Base-by-base conservation (phyloP, 2,329 filamentous ascomycete species). In the Penicillium brevicompactum region DNA sequence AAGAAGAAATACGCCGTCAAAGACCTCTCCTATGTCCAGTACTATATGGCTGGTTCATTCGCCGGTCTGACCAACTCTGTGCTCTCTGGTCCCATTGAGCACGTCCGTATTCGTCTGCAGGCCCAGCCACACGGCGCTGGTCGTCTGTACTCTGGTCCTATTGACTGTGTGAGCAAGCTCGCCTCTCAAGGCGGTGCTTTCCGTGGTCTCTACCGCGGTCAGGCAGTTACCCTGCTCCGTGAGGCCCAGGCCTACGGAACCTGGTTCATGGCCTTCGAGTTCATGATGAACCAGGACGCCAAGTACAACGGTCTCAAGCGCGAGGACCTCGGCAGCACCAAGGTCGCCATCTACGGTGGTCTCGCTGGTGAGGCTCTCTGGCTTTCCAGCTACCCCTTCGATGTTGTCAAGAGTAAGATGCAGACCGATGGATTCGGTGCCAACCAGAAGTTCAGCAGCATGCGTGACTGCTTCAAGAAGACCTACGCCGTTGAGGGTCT, bases 381-480 rank as follows among this genome's bases (percentile, higher is more conserved):
- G 94, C 80, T 99, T 52, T 83, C 84, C 34, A 96, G 91, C 70
- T 99, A 99, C 77, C 94, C 94, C 21, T 89, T 99, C 62, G 94
- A 99, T 76, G 93, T 99, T 27, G 78, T 99, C 77, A 99, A 99
- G 89, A 96, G 91, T 78, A 97, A 96, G 85, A 97, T 97, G 93
- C 94, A 99, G 84, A 96, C 89, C 55, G 94, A 99, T 77, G 92
- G 90, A 0, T 94, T 97, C 71, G 91, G 90, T 2, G 74, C 70
- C 4, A 78, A 83, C 60, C 86, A 87, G 79, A 83, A 82, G 71
- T 99, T 89, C 77, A 84, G 79, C 72, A 87, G 80, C 53, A 97
- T 97, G 93, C 84, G 88, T 49, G 90, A 95, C 76, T 95, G 91
- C 78, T 95, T 97, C 75, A 83, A 81, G 56, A 86, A 96, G 81